Evolutionary conservation across 1,284 basidiomycete genomes (phyloP).

Genomic region (Tilletia indica): DNA sequence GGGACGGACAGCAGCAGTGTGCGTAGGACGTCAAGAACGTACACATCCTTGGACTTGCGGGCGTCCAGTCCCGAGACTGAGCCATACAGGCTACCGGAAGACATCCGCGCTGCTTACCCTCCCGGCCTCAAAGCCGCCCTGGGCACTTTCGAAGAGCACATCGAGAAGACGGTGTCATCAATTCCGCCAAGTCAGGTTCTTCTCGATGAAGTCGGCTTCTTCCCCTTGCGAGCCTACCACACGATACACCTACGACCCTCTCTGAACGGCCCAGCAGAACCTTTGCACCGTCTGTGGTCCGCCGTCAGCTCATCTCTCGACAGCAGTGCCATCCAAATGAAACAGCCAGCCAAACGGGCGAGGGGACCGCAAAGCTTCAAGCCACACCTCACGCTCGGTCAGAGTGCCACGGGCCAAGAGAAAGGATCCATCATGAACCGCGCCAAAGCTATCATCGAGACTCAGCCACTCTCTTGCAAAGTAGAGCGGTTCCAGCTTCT

Average conservation of each 20-base stretch:
- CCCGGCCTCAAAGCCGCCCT: neutral
- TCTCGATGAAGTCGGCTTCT: conserved; percentile 8
- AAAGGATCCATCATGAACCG: too few relatives aligned
- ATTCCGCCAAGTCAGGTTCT: neutral
- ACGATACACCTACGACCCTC: conserved; percentile 1
- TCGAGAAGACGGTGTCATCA: neutral
- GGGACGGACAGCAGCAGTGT: neutral
- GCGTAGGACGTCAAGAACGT: neutral
- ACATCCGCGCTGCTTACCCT: neutral
- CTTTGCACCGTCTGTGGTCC: neutral
- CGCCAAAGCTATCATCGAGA: too few relatives aligned
- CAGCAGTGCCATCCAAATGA: neutral
- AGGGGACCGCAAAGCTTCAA: neutral
- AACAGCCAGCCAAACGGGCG: neutral
- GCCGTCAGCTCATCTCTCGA: neutral
- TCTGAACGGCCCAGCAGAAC: neutral
- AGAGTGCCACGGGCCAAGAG: neutral
- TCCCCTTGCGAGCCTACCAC: conserved; percentile 3
- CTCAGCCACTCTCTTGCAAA: too few relatives aligned
- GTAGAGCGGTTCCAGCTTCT: too few relatives aligned
- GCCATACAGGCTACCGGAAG: neutral
- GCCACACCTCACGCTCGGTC: conserved; percentile 12
- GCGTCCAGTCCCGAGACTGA: neutral
- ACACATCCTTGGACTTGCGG: neutral
- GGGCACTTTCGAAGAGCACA: neutral